Base-by-base conservation (phyloP, 202 grass and related monocot genomes). In the Cymbopogon flexuosus region DNA sequence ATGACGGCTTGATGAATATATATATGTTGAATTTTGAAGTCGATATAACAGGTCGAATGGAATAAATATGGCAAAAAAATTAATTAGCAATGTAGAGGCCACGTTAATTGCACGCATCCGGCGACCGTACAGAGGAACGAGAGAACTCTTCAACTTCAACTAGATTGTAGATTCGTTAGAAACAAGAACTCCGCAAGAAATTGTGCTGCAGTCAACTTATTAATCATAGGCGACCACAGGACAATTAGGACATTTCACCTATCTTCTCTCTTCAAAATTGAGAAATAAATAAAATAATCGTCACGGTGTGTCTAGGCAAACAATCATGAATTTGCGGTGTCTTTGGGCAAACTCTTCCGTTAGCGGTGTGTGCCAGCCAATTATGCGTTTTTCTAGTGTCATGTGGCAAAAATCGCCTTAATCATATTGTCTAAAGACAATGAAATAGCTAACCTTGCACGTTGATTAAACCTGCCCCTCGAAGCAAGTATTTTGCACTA, bases 111-210 rank as follows among this genome's bases (percentile, higher is more conserved):
- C 64, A 81, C 67, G 35, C 60, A 78, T 24, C 56, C 60, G 49
- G 40, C 78, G 82, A 73, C 42, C 73, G 40, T 62, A 68, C 68
- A 76, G 12, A 40, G 66, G 42, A 77, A 77, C 40, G 72, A 37
- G 72, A 37, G 87, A 84, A 84, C 70, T 30, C 70, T 43, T 88
- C 77, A 77, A 37, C 70, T 43, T 88, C 77, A 77, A 37, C 54
- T 42, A 39, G 64, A 31, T 73, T 56, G 43, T 42, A 39, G 64
- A 31, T 73, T 56, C 34, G 16, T 69, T 33, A 52, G 14, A 39
- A 66, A 60, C 33, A 62, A 78, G 52, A 70, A 54, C 49, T 3
- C 75, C 10, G 65, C 64, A 27, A 78, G 34, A 58, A 72, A 72
- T 27, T 23, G 35, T 65, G 24, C 27, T 65, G 27, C 19, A 37